Conservation (phyloP, 2,329 filamentous ascomycete genomes). For the Blastomyces gilchristii region DNA sequence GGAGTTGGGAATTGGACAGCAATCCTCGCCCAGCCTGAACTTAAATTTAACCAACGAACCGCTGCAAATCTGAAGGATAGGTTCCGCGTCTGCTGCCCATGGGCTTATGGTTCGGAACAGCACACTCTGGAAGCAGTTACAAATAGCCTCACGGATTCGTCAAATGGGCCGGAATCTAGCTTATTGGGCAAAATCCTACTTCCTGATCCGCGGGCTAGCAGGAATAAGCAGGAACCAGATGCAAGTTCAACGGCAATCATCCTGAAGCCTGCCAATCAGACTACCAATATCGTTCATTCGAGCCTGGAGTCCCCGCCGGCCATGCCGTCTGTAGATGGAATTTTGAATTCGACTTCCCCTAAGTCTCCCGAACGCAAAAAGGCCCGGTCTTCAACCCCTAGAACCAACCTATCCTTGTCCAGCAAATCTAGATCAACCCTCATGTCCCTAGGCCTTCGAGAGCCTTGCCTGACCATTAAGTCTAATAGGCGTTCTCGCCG, state of each 20-base stretch:
- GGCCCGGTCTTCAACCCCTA: constrained; percentile 17
- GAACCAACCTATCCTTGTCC: constrained; percentile 23
- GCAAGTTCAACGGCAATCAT: not conserved
- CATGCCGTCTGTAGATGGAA: not conserved
- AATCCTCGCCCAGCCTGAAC: constrained; percentile 48
- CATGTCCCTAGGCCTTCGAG: constrained; percentile 38
- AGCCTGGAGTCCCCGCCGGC: constrained; percentile 12
- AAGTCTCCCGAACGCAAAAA: constrained; percentile 10
- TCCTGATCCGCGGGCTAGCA: constrained; percentile 19
- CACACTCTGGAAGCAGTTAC: constrained; percentile 30
- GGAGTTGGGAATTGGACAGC: constrained; percentile 57
- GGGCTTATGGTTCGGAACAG: constrained; percentile 34
- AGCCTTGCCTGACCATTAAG: constrained; percentile 39
- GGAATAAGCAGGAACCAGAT: constrained; percentile 10
- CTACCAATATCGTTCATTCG: not conserved
- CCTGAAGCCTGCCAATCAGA: not conserved
- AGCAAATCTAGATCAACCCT: constrained; percentile 26
- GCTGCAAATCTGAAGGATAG: constrained; percentile 54
- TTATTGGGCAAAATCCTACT: constrained; percentile 14
- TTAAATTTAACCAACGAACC: constrained; percentile 48
- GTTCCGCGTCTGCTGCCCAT: constrained; percentile 47
- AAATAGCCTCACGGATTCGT: constrained; percentile 12
- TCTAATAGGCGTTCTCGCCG: constrained; percentile 44
- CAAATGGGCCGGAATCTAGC: constrained; percentile 9
- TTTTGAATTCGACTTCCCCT: not conserved